These are phyloP conservation scores for Fusarium heterosporum DNA, from an alignment of 2,329 filamentous ascomycete species.

Conservation along the genomic window DNA sequence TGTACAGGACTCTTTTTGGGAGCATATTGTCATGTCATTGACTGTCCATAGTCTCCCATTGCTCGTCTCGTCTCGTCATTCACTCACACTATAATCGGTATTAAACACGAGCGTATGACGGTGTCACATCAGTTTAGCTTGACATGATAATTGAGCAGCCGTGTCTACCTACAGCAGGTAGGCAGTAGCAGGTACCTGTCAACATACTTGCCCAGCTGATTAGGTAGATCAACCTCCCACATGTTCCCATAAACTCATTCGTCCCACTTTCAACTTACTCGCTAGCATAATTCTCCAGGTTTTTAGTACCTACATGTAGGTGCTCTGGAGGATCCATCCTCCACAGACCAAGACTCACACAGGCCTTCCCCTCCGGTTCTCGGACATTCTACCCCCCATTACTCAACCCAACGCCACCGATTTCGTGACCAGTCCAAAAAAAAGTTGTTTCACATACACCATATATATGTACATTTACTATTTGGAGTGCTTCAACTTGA, in stretches of 20 bases:
- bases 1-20: conserved; percentile 4
- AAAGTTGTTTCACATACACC: conserved; percentile 19
- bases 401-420: conserved; percentile 33
- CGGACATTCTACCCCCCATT: conserved; percentile 28
- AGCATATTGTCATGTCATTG: conserved; percentile 17
- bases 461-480: not conserved
- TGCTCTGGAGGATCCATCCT: not conserved
- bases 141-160: too few relatives aligned
- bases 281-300: conserved; percentile 19
- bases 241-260: conserved; percentile 8
- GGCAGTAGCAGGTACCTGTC: too few relatives aligned
- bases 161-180: too few relatives aligned
- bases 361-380: conserved; percentile 32
- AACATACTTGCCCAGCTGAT: not conserved
- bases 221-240: not conserved
- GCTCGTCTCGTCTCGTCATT: not conserved
- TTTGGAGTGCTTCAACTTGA: not conserved
- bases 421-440: conserved; percentile 20
- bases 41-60: not conserved
- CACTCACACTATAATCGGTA: conserved; percentile 11
- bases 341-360: conserved; percentile 16
- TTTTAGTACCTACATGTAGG: not conserved
- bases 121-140: conserved; percentile 8
- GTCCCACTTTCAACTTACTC: conserved; percentile 20
- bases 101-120: conserved; percentile 22